phyloP scores from a whole-genome alignment of 164 flowering plant genomes.

The Piper longum region DNA sequence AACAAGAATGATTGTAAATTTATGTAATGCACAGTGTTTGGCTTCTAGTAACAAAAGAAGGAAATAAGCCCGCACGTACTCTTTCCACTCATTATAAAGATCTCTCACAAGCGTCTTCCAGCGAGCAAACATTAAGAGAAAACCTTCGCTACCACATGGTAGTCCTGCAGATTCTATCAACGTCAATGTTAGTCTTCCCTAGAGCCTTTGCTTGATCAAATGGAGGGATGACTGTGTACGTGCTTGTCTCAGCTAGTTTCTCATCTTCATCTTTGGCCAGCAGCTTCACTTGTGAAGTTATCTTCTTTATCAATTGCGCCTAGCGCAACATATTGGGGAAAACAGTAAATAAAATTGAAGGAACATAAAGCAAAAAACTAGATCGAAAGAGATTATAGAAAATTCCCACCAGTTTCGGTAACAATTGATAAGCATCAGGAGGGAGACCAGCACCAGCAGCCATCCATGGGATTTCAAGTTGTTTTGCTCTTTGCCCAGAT shows the following conservation, averaged over 20 bases:
- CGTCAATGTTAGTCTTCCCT: constrained; percentile 89
- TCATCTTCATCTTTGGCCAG: constrained; percentile 90
- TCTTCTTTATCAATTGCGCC: constrained; percentile 79
- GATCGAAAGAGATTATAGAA: neutral
- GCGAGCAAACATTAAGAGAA: constrained; percentile 96
- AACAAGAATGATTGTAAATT: too few species aligned
- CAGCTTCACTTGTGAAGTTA: constrained; percentile 81
- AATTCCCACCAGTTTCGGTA: constrained; percentile 60
- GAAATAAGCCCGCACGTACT: constrained; percentile 26
- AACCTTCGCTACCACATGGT: constrained; percentile 99
- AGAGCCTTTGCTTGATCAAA: constrained; percentile 99
- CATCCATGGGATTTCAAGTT: constrained; percentile 80
- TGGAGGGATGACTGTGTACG: constrained; percentile 65
- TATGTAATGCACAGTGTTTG: neutral
- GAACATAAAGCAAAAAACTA: neutral
- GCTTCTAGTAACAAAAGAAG: neutral
- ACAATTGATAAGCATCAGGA: constrained; percentile 59
- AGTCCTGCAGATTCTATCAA: constrained; percentile 94
- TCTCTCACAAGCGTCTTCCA: constrained; percentile 99
- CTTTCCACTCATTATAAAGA: constrained; percentile 90
- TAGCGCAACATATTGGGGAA: constrained; percentile 6
- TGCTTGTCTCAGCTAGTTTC: constrained; percentile 46
- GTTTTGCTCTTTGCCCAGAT: constrained; percentile 27
- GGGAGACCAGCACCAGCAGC: constrained; percentile 92
- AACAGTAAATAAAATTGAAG: neutral